Percentiles rank a stretch among this genome's conserved stretches.
Conservation (phyloP, 805 yeast species). For the Metschnikowia chrysomelidarum region DNA sequence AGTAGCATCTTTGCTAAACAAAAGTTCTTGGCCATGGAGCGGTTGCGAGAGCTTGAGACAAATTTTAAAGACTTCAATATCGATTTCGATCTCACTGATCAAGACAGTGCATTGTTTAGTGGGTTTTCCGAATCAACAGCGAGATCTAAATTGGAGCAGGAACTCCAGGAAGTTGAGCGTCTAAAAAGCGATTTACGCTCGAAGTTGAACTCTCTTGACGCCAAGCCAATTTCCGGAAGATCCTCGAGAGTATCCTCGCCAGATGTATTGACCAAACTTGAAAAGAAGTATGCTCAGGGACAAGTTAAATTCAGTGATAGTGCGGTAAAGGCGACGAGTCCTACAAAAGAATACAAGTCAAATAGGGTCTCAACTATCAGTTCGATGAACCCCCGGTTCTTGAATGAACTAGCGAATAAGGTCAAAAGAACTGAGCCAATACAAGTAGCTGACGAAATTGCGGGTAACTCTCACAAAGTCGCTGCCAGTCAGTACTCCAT, state of each 20-base stretch:
- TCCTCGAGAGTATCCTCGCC: constrained; percentile 10
- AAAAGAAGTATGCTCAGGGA: constrained; percentile 47
- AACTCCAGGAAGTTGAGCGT: constrained; percentile 41
- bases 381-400: constrained; percentile 47
- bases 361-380: constrained; percentile 36
- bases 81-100: constrained; percentile 37
- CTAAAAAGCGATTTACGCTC: constrained; percentile 39
- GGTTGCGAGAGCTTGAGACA: constrained; percentile 67
- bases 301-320: constrained; percentile 25
- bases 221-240: constrained; percentile 11
- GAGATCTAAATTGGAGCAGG: constrained; percentile 39
- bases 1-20: constrained; percentile 58
- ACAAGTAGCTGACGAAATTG: constrained; percentile 19
- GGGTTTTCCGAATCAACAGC: constrained; percentile 31
- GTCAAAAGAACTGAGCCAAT: constrained; percentile 45
- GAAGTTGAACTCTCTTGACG: constrained; percentile 29
- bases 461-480: too few species aligned
- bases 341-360: constrained; percentile 27
- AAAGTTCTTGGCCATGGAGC: constrained; percentile 64
- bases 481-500: too few species aligned
- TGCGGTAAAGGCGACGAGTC: constrained; percentile 16
- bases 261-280: constrained; percentile 32
- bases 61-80: constrained; percentile 65
- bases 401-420: constrained; percentile 51
- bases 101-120: constrained; percentile 16